These are phyloP conservation scores for Leptographium lundbergii DNA, from an alignment of 2,329 filamentous ascomycete species.

Conservation along the genomic window DNA sequence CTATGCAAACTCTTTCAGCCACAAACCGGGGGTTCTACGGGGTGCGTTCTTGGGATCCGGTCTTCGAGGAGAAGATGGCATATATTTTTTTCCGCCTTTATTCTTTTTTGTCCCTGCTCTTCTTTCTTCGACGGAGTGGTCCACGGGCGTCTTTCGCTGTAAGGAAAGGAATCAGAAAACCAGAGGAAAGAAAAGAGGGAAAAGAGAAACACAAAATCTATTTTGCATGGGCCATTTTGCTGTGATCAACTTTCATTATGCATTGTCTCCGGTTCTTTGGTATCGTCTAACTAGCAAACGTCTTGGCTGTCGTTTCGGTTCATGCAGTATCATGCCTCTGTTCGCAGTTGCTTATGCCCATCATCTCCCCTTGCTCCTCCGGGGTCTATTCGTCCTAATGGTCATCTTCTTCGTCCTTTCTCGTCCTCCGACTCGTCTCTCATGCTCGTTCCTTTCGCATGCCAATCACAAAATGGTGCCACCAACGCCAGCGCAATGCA, in stretches of 20 bases:
- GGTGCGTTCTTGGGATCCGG: slow-evolving; percentile 4
- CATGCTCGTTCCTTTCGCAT: too few relatives aligned
- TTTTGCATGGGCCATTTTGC: background rate
- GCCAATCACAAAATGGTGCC: background rate
- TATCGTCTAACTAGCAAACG: too few relatives aligned
- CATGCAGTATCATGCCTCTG: background rate
- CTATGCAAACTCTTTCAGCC: background rate
- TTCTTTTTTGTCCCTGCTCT: slow-evolving; percentile 1
- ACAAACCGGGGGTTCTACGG: background rate
- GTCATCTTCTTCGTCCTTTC: background rate
- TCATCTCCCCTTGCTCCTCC: background rate
- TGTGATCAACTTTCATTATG: background rate
- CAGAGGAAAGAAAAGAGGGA: background rate
- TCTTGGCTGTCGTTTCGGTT: too few relatives aligned
- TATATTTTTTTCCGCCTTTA: background rate
- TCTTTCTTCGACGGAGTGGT: slow-evolving; percentile 1
- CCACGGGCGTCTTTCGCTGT: background rate
- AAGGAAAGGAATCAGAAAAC: background rate
- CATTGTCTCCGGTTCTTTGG: background rate
- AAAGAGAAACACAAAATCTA: background rate
- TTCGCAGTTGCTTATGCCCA: background rate
- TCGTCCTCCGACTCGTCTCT: background rate
- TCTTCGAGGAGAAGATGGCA: background rate
- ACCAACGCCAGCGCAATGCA: background rate
- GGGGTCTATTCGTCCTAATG: background rate